Conservation (phyloP, 2,329 filamentous ascomycete genomes). For the Aspergillus persii region DNA sequence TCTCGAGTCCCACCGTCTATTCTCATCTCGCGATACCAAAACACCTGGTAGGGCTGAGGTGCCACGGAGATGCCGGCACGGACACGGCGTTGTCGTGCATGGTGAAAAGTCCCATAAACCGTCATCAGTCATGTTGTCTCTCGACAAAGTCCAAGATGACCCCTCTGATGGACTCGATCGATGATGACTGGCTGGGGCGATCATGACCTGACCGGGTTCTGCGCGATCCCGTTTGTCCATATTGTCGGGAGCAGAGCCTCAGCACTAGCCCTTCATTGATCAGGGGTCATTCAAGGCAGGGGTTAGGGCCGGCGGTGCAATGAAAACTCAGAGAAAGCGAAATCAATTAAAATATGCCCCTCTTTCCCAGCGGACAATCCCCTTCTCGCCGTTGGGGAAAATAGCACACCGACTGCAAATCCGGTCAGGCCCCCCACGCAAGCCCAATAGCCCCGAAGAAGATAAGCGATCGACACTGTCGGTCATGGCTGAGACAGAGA, state of each 20-base stretch:
- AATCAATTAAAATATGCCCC: not conserved
- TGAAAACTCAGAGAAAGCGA: not conserved
- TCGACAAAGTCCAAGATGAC: not conserved
- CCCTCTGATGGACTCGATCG: not conserved
- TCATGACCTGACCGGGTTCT: not conserved
- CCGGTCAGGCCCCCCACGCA: constrained; percentile 1
- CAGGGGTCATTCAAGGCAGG: not conserved
- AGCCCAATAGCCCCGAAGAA: not conserved
- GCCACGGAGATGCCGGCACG: constrained; percentile 1
- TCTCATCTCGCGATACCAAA: not conserved
- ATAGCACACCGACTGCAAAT: not conserved
- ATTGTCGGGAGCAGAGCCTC: constrained; percentile 3
- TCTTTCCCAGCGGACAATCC: not conserved
- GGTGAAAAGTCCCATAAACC: not conserved
- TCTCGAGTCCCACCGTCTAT: not conserved
- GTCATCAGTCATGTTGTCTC: not conserved
- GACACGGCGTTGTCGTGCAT: not conserved
- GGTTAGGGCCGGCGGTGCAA: not conserved
- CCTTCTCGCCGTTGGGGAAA: constrained; percentile 1
- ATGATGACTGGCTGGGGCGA: not conserved
- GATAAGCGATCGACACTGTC: not conserved
- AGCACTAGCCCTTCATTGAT: not conserved
- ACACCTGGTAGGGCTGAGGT: constrained; percentile 17
- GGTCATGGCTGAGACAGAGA: not conserved
- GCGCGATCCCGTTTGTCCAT: not conserved